These are phyloP conservation scores for Coniosporium tulheliwenetii DNA, from an alignment of 2,329 filamentous ascomycete genomes.

Conservation along the genomic window DNA sequence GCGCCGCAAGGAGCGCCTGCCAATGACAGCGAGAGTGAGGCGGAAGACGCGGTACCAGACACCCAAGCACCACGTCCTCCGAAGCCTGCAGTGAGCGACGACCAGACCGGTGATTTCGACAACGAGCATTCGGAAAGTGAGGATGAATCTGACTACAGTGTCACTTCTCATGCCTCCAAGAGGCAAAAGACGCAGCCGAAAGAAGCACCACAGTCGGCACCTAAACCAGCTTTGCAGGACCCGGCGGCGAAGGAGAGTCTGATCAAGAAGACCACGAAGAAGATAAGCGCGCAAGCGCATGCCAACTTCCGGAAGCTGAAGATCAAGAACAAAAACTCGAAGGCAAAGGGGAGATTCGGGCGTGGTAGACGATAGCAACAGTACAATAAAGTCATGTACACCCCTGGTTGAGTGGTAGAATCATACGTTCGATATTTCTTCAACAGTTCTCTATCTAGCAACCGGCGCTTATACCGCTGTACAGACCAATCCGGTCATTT, in stretches of 20 bases:
- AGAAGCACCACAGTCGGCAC: not conserved
- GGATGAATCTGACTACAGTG: not conserved
- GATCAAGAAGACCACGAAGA: slow-evolving; percentile 23
- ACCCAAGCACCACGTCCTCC: no score
- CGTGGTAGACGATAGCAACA: slow-evolving; percentile 10
- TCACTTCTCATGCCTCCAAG: not conserved
- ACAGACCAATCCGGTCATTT: no score
- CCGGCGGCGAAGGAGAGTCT: slow-evolving; percentile 5
- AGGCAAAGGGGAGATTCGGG: slow-evolving; percentile 24
- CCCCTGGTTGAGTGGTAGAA: no score
- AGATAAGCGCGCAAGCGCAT: slow-evolving; percentile 29
- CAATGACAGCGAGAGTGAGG: slow-evolving; percentile 3
- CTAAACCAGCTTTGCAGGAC: not conserved
- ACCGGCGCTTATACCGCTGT: no score
- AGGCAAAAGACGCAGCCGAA: not conserved
- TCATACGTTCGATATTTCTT: no score
- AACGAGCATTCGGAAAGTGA: not conserved
- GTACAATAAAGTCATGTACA: no score
- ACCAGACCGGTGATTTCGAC: no score
- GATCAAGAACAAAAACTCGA: slow-evolving; percentile 32
- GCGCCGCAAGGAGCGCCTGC: slow-evolving; percentile 1
- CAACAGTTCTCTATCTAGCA: no score
- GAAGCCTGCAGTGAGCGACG: no score
- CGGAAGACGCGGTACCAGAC: not conserved
- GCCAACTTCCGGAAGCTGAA: slow-evolving; percentile 33